These are phyloP conservation scores for Dittrichia graveolens DNA, from an alignment of 129 eudicot species.

Conservation along the genomic window DNA sequence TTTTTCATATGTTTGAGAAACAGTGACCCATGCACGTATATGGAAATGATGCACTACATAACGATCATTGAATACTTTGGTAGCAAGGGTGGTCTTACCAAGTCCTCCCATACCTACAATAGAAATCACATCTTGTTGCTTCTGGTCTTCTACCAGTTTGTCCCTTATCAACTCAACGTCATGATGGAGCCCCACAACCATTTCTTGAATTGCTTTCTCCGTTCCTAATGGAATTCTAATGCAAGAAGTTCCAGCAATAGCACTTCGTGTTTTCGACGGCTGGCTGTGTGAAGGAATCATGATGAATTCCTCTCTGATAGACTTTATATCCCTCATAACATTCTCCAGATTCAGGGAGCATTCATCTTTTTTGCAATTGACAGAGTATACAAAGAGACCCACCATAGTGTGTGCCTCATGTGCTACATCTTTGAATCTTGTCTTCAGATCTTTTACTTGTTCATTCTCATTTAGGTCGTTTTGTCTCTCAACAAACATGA, in stretches of 20 bases:
- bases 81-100: conserved; percentile 44
- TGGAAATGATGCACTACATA: neutral
- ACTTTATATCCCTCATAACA: conserved; percentile 3
- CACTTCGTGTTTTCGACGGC: neutral
- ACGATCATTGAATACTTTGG: conserved; percentile 19
- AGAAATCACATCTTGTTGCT: neutral
- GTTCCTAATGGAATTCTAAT: neutral
- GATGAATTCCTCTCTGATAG: neutral
- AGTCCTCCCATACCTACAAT: conserved; percentile 31
- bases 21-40: conserved; percentile 33
- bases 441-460: neutral
- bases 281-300: neutral
- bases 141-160: neutral
- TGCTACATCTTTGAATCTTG: neutral
- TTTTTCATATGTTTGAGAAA: conserved; percentile 27
- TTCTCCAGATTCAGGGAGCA: neutral
- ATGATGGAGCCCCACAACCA: neutral
- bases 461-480: neutral
- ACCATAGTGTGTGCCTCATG: conserved; percentile 12
- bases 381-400: neutral
- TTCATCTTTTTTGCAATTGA: neutral
- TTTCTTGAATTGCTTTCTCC: neutral
- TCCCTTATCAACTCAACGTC: neutral
- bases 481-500: neutral
- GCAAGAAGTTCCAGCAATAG: neutral